phyloP scores from a whole-genome alignment of 2,329 filamentous ascomycete species.

The Cytospora piceicola region DNA sequence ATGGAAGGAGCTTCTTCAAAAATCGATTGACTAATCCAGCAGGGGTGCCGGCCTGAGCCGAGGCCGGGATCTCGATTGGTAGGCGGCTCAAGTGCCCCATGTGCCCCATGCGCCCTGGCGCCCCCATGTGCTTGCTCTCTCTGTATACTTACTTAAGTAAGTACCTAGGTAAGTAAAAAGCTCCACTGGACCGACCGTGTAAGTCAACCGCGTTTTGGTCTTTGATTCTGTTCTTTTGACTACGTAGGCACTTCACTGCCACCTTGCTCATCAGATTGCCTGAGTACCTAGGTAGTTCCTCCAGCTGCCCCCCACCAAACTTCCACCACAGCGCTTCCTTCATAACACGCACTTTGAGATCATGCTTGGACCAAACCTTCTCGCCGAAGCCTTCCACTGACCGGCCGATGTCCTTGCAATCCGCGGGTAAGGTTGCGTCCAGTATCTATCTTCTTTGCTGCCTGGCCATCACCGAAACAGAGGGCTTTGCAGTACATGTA shows the following conservation, averaged over 20 bases:
- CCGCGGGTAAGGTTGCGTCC: background rate
- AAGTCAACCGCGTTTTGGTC: too few relatives aligned
- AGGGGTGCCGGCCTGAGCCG: conserved; percentile 10
- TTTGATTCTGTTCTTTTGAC: too few relatives aligned
- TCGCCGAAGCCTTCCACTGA: conserved; percentile 3
- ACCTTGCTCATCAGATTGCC: background rate
- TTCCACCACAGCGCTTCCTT: conserved; percentile 4
- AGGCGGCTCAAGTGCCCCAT: background rate
- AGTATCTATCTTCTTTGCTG: conserved; percentile 7
- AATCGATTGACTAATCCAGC: conserved; percentile 30
- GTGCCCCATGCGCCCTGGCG: too few relatives aligned
- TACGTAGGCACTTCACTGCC: too few relatives aligned
- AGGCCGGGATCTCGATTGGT: conserved; percentile 9
- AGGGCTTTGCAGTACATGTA: conserved; percentile 19
- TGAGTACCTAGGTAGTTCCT: background rate
- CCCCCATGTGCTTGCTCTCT: too few relatives aligned
- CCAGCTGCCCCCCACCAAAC: background rate
- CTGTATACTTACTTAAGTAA: too few relatives aligned
- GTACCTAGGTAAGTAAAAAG: too few relatives aligned
- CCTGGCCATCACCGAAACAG: background rate
- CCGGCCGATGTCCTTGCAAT: conserved; percentile 11
- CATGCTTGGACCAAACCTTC: conserved; percentile 6
- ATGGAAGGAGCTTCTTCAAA: conserved; percentile 28
- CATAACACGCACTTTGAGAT: conserved; percentile 12
- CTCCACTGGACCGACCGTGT: conserved; percentile 17